These are phyloP conservation scores for Saturnispora silvae DNA, from an alignment of 805 yeast genomes.

Conservation along the genomic window DNA sequence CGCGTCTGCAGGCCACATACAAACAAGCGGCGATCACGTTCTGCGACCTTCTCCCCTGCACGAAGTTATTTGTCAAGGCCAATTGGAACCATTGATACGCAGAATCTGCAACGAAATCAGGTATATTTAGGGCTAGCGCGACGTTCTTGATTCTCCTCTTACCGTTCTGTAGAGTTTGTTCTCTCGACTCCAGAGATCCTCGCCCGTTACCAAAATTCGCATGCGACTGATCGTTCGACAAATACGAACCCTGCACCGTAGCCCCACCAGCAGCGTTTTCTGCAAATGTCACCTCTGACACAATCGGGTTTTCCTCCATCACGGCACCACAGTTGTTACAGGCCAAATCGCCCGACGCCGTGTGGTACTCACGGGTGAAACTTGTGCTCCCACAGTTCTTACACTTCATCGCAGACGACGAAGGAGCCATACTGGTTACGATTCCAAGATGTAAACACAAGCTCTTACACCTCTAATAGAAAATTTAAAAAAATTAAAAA, in stretches of 20 bases:
- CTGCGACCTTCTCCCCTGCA: slow-evolving; percentile 94
- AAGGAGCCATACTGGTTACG: slow-evolving; percentile 1
- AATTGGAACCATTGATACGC: slow-evolving; percentile 84
- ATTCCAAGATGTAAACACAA: too few species aligned
- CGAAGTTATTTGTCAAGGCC: slow-evolving; percentile 81
- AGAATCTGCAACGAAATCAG: slow-evolving; percentile 76
- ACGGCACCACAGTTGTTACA: slow-evolving; percentile 83
- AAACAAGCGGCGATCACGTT: slow-evolving; percentile 93
- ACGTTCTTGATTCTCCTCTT: slow-evolving; percentile 67
- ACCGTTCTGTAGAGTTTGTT: slow-evolving; percentile 81
- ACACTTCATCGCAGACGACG: slow-evolving; percentile 17
- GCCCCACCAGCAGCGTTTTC: slow-evolving; percentile 93
- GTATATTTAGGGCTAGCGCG: slow-evolving; percentile 67
- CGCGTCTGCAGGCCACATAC: slow-evolving; percentile 88
- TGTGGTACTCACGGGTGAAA: slow-evolving; percentile 40
- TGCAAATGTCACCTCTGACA: slow-evolving; percentile 89
- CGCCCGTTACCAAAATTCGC: slow-evolving; percentile 60
- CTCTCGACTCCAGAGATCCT: slow-evolving; percentile 76
- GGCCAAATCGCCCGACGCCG: slow-evolving; percentile 65
- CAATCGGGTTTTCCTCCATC: slow-evolving; percentile 85
- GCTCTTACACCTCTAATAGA: too few species aligned
- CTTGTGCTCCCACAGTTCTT: slow-evolving; percentile 42
- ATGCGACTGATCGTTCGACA: slow-evolving; percentile 76
- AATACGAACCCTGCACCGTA: slow-evolving; percentile 87
- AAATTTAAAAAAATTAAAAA: too few species aligned